Evolutionary conservation across 2,329 filamentous ascomycete genomes (phyloP), one percentile per base, ranked within the genome.

Genomic region (Talaromyces sp.): DNA sequence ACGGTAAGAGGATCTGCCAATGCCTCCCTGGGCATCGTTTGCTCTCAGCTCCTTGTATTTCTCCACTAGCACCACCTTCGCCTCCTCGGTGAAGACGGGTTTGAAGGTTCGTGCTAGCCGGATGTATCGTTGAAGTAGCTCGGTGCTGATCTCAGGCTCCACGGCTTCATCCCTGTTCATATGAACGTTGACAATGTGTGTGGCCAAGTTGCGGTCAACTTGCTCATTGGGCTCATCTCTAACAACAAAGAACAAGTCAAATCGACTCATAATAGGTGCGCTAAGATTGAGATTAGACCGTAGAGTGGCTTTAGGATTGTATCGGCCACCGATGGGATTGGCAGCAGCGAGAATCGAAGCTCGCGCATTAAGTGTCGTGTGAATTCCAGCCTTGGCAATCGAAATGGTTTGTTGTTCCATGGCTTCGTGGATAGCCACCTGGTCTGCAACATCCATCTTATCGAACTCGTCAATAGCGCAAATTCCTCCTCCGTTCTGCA

Each of bases 331-430:
- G 4, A 99, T 91, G 0, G 94, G 94, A 73, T 99, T 99, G 31
- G 94, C 94, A 6, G 94, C 94, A 0, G 94, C 94, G 15, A 99
- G 86, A 67, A 99, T 97, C 48, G 89, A 94, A 0, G 94, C 97
- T 57, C 94, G 86, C 2, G 94, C 94, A 70, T 99, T 99, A 46
- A 99, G 83, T 0, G 94, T 99, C 3, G 94, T 95, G 73, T 99
- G 94, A 60, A 99, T 99, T 68, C 94, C 94, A 5, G 94, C 94
- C 77, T 99, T 99, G 60, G 94, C 93, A 68, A 99, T 99, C 8
- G 91, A 97, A 64, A 99, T 99, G 5, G 94, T 99, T 76, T 99
- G 94, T 79, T 99, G 94, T 83, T 99, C 94, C 94, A 99, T 99
- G 60, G 94, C 94, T 84, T 99, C 94, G 82, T 99, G 94, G 69